Evolutionary conservation across 2,329 filamentous ascomycete species (phyloP).

Genomic region (Calonectria honghensis): DNA sequence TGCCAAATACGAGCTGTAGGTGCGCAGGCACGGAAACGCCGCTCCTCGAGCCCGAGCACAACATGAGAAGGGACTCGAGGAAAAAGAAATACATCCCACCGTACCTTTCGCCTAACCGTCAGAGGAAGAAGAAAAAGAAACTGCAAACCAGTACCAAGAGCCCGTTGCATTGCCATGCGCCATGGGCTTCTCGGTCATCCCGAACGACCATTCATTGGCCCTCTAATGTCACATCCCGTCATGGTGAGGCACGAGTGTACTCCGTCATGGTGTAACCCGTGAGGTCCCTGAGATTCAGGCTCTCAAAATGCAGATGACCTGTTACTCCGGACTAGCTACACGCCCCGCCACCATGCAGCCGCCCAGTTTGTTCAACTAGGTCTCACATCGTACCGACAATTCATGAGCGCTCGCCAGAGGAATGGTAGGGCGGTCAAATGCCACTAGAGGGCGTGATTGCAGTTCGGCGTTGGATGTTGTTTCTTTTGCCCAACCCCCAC

Average conservation of each 20-base stretch:
- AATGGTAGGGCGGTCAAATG: conserved; percentile 39
- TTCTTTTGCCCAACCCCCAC: conserved; percentile 12
- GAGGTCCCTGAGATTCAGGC: conserved; percentile 50
- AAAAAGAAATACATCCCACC: conserved; percentile 23
- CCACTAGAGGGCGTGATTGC: conserved; percentile 50
- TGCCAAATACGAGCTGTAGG: conserved; percentile 14
- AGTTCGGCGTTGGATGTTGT: conserved; percentile 53
- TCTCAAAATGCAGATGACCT: conserved; percentile 28
- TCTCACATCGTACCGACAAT: conserved; percentile 28
- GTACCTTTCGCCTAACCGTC: conserved; percentile 25
- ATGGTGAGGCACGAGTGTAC: conserved; percentile 39
- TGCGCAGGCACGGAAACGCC: conserved; percentile 11
- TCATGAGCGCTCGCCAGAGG: conserved; percentile 36
- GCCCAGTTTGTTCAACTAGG: conserved; percentile 30
- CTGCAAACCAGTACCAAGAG: conserved; percentile 8
- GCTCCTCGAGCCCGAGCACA: not conserved
- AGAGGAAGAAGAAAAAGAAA: conserved; percentile 37
- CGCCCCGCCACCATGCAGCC: conserved; percentile 34
- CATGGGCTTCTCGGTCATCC: conserved; percentile 47
- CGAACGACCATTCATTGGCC: conserved; percentile 47
- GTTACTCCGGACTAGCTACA: conserved; percentile 19
- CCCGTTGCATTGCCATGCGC: conserved; percentile 33
- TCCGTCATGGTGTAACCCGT: conserved; percentile 44
- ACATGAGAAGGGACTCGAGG: not conserved
- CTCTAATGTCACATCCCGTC: conserved; percentile 51